Evolutionary conservation across 2,329 filamentous ascomycete species (phyloP).

Genomic region (Leptographium lundbergii): DNA sequence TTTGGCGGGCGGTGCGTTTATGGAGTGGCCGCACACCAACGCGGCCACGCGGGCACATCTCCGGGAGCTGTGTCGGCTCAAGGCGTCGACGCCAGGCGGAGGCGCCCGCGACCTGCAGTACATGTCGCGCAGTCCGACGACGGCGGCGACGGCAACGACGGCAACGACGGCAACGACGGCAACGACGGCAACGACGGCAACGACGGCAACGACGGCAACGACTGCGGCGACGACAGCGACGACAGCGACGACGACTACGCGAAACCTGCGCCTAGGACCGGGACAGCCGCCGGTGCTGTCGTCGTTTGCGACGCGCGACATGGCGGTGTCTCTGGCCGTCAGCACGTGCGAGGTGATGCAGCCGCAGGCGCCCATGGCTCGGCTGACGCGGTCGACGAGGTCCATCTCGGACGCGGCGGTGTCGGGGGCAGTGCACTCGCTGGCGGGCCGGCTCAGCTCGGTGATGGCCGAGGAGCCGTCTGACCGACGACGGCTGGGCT

Average conservation of each 20-base stretch:
- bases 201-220: slow-evolving; percentile 11
- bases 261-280: neutral
- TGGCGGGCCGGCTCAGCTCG: slow-evolving; percentile 3
- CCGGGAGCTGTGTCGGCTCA: slow-evolving; percentile 48
- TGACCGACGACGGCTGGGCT: slow-evolving; percentile 31
- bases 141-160: slow-evolving; percentile 28
- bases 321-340: slow-evolving; percentile 48
- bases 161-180: slow-evolving; percentile 11
- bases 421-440: neutral
- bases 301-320: slow-evolving; percentile 47
- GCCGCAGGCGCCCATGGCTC: slow-evolving; percentile 45
- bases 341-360: slow-evolving; percentile 56
- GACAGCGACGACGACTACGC: neutral
- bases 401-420: neutral
- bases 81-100: slow-evolving; percentile 29
- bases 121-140: slow-evolving; percentile 41
- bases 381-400: slow-evolving; percentile 32
- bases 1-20: slow-evolving; percentile 26
- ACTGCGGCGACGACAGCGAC: slow-evolving; percentile 26
- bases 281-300: slow-evolving; percentile 14
- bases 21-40: slow-evolving; percentile 52
- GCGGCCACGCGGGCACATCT: slow-evolving; percentile 50
- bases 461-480: slow-evolving; percentile 15
- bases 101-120: slow-evolving; percentile 30
- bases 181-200: slow-evolving; percentile 25